Conservation (phyloP, 2,329 filamentous ascomycete genomes). For the Claviceps quebecensis region DNA sequence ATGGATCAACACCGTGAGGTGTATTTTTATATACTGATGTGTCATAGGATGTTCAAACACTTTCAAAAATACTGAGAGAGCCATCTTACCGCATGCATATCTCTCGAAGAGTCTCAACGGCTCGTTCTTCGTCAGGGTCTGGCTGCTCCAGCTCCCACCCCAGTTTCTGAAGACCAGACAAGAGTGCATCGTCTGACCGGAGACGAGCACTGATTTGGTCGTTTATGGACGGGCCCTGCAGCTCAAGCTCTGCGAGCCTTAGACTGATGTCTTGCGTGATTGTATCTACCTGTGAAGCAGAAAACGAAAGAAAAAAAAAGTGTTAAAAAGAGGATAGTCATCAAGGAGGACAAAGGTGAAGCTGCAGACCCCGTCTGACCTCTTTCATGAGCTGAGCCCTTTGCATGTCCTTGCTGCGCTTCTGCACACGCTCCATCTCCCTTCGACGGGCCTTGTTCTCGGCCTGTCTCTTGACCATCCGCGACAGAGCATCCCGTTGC, state of each 20-base stretch:
- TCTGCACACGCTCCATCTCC: slow-evolving; percentile 15
- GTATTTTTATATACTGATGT: neutral
- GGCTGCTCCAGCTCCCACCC: slow-evolving; percentile 44
- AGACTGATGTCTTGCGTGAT: slow-evolving; percentile 32
- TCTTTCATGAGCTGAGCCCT: slow-evolving; percentile 27
- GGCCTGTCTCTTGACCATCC: slow-evolving; percentile 29
- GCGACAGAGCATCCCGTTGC: slow-evolving; percentile 46
- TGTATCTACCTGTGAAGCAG: slow-evolving; percentile 28
- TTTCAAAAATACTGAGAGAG: neutral
- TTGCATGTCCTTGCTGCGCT: slow-evolving; percentile 21
- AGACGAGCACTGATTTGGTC: slow-evolving; percentile 36
- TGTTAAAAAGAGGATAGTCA: neutral
- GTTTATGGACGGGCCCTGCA: slow-evolving; percentile 34
- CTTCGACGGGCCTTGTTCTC: slow-evolving; percentile 17
- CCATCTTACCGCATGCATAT: slow-evolving; percentile 34
- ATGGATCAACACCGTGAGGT: no score
- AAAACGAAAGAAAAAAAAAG: neutral
- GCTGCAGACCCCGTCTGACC: slow-evolving; percentile 17
- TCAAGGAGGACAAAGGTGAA: neutral
- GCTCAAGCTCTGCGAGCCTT: slow-evolving; percentile 33
- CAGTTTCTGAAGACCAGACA: slow-evolving; percentile 52
- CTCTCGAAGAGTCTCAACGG: slow-evolving; percentile 44
- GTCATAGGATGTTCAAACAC: no score
- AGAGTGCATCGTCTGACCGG: slow-evolving; percentile 49
- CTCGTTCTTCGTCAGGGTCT: slow-evolving; percentile 35